Percentiles rank a stretch among this genome's conserved stretches.
Evolutionary conservation across 1,139 yeast genomes (phyloP).

Genomic region (Debaryomyces nepalensis): DNA sequence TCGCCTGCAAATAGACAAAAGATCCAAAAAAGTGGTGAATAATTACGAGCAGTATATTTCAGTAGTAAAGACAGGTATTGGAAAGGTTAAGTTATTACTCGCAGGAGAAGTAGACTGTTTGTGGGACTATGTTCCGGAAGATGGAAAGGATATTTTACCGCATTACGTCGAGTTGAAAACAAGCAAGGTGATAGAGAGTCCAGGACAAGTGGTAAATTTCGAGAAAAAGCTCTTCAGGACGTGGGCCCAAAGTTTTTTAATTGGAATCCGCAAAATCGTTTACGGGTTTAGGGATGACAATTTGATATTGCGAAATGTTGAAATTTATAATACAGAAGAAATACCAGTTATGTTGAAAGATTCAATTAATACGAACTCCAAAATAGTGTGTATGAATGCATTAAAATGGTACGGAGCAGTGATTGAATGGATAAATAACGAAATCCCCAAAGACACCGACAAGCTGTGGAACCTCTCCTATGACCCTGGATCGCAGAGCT

Average conservation of each 20-base stretch:
- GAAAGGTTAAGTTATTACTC: slow-evolving; percentile 65
- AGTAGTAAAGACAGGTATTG: slow-evolving; percentile 84
- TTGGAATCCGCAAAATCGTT: slow-evolving; percentile 77
- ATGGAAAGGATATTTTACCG: slow-evolving; percentile 50
- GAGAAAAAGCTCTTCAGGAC: slow-evolving; percentile 75
- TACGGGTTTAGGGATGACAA: slow-evolving; percentile 87
- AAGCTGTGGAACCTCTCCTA: slow-evolving; percentile 38
- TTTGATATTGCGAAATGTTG: slow-evolving; percentile 65
- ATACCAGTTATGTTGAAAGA: slow-evolving; percentile 66
- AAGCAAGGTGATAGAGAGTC: slow-evolving; percentile 55
- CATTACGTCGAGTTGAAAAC: slow-evolving; percentile 92
- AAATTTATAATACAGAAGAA: slow-evolving; percentile 76
- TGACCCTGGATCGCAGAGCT: slow-evolving; percentile 38
- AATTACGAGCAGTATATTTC: slow-evolving; percentile 79
- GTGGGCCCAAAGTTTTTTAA: slow-evolving; percentile 93
- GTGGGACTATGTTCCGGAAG: slow-evolving; percentile 74
- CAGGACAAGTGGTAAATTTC: slow-evolving; percentile 59
- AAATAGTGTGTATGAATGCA: slow-evolving; percentile 73
- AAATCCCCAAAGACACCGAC: slow-evolving; percentile 49
- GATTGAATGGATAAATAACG: slow-evolving; percentile 71
- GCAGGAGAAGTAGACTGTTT: slow-evolving; percentile 95
- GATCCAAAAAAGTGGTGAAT: slow-evolving; percentile 61
- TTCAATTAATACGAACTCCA: slow-evolving; percentile 45
- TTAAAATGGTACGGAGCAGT: slow-evolving; percentile 86
- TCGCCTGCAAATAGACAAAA: slow-evolving; percentile 66